Evolutionary conservation across 2,329 filamentous ascomycete species (phyloP).

Genomic region (Tolypocladium pustulatum): DNA sequence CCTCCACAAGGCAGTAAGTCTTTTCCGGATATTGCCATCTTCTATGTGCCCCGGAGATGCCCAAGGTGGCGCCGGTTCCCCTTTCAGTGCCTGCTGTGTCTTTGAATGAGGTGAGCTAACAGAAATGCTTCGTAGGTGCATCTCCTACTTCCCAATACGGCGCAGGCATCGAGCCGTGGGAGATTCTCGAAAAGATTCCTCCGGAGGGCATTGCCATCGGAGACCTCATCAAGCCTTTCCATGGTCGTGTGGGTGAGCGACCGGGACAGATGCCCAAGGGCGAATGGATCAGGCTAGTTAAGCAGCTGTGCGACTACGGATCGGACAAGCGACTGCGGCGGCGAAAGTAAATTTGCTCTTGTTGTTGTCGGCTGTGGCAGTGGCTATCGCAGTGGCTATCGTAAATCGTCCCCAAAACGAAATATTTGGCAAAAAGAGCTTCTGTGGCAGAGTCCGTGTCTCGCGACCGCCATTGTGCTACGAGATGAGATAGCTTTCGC

Average conservation of each 20-base stretch:
- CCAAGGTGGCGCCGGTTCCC: background rate
- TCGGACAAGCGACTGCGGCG: constrained; percentile 41
- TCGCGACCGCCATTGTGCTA: background rate
- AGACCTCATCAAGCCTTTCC: constrained; percentile 43
- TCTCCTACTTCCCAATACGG: constrained; percentile 24
- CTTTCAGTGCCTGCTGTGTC: background rate
- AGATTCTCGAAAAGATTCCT: constrained; percentile 45
- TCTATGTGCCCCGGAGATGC: background rate
- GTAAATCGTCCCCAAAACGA: background rate
- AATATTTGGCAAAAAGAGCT: background rate
- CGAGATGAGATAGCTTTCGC: background rate
- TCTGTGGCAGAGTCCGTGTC: background rate
- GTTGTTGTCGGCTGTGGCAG: too few species aligned
- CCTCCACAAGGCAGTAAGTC: constrained; percentile 29
- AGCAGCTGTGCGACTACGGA: constrained; percentile 41
- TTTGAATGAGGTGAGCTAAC: constrained; percentile 1
- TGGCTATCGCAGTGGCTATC: background rate
- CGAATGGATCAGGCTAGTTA: constrained; percentile 51
- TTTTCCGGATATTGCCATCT: background rate
- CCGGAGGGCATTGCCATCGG: constrained; percentile 43
- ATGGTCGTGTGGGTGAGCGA: constrained; percentile 39
- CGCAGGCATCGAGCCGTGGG: constrained; percentile 33
- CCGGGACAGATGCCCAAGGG: constrained; percentile 39
- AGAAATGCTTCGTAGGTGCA: constrained; percentile 9
- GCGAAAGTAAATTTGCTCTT: constrained; percentile 18